Base-by-base conservation (phyloP, 495 filamentous ascomycete genomes). In the Penicilliopsis zonata region DNA sequence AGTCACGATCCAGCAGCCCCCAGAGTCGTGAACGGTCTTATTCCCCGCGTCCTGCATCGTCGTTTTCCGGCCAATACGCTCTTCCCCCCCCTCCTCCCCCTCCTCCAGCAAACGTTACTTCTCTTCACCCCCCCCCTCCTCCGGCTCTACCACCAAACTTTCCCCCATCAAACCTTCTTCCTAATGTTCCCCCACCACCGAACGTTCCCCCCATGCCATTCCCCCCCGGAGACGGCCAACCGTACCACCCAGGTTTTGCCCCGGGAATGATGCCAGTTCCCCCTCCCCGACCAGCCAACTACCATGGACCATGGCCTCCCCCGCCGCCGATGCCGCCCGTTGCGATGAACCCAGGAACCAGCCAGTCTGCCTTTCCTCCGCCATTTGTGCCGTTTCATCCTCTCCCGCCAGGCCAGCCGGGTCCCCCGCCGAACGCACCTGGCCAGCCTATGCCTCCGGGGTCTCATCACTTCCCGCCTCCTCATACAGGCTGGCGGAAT, bases 21-120 rank as follows among this genome's bases (percentile, higher is more conserved):
- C 48, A 38, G 18, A 55, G 54, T 0, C 52, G 52, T 9, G 67
- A 68, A 16, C 57, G 49, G 26, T 70, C 75, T 21, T 70, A 65
- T 37, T 67, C 65, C 9, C 63, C 63, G 7, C 55, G 38, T 6
- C 41, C 51, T 16, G 37, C 44, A 7, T 46, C 46, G 46, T 43
- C 44, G 34, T 38, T 57, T 35, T 30, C 47, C 16, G 8, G 8
- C 19, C 10, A 31, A 43, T 20, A 52, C 44, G 37, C 50, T 40
- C 29, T 44, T 35, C 36, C 45, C 28, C 29, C 46, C 37, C 41
- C 41, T 22, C 40, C 36, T 23, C 49, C 35, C 23, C 45, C 34
- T 9, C 35, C 40, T 28, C 30, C 28, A 31, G 40, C 38, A 33
- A 51, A 29, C 35, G 40, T 33, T 40, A n/a, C n/a, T n/a, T n/a